Evolutionary conservation across 345 rosid species (phyloP), one percentile per base, ranked within the genome.

Genomic region (Melastoma malabathricum): DNA sequence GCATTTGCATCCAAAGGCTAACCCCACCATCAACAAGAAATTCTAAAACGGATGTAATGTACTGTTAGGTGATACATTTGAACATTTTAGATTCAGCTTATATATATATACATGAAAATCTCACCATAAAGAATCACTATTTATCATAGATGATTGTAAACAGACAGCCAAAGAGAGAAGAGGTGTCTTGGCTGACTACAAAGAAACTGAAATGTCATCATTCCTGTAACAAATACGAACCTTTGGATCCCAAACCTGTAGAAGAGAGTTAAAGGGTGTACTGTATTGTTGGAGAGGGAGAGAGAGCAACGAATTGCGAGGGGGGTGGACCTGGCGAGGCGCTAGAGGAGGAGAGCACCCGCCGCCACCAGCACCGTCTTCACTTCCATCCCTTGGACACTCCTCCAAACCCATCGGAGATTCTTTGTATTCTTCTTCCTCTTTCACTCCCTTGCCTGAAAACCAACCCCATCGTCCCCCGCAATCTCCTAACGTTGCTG

Each of bases 201-300:
- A 12, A 34, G 10, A 8, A 12, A 10, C 10, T 34, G 41, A 34
- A 9, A 34, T 34, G 52, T 15, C 51, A 61, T 80, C 59, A 79
- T 64, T 81, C 97, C 63, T 75, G 75, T 74, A 89, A 68, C 52
- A 83, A 78, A 67, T 81, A 79, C 12, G 95, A 89, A 46, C 94
- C 94, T 75, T 84, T 34, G 73, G 90, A 44, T 89, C 94, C 94
- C 92, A 90, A 22, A 83, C 96, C 98, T 86, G 66, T n/a, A 45
- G 64, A 23, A 19, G 50, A 50, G 51, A 54, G 12, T 34, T 34
- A 34, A 8, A 34, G 10, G 34, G 27, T 13, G 45, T 15, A 89
- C 96, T 87, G 80, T 90, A 47, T 84, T 94, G 53, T 94, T 95
- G 63, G 52, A 60, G 44, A 90, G 86, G 6, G 94, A 82, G 20